These are phyloP conservation scores for Collybia sp. DNA, from an alignment of 768 basidiomycete genomes.

Conservation along the genomic window DNA sequence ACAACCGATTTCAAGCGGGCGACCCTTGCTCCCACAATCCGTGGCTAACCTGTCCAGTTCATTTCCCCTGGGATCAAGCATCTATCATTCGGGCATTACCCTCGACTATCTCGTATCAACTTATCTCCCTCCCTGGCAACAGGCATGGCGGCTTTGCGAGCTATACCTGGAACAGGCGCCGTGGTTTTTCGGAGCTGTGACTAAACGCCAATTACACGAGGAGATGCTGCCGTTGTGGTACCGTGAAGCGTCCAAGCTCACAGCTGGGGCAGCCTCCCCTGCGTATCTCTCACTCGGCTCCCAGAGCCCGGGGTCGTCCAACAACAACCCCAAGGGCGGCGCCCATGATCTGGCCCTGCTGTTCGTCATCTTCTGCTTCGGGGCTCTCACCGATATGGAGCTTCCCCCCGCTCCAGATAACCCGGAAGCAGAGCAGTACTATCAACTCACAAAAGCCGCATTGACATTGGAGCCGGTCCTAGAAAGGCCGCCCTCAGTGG, in stretches of 20 bases:
- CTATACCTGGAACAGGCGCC: slow-evolving; percentile 75
- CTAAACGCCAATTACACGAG: slow-evolving; percentile 55
- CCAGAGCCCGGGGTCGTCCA: slow-evolving; percentile 3
- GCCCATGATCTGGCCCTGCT: slow-evolving; percentile 62
- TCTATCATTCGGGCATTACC: slow-evolving; percentile 27
- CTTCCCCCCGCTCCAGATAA: slow-evolving; percentile 51
- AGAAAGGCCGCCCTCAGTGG: slow-evolving; percentile 66
- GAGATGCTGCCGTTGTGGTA: slow-evolving; percentile 68
- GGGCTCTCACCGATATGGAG: slow-evolving; percentile 50
- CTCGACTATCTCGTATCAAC: slow-evolving; percentile 39
- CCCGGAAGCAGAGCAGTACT: slow-evolving; percentile 47
- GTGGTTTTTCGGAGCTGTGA: slow-evolving; percentile 77
- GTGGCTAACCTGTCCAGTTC: slow-evolving; percentile 22
- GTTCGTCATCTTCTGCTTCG: slow-evolving; percentile 60
- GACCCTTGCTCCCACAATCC: slow-evolving; percentile 13
- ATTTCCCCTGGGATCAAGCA: slow-evolving; percentile 46
- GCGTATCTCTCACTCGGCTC: neutral
- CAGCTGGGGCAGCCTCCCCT: slow-evolving; percentile 3
- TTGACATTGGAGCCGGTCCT: slow-evolving; percentile 64
- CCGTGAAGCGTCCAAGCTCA: slow-evolving; percentile 35
- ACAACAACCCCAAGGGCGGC: slow-evolving; percentile 10
- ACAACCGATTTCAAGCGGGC: slow-evolving; percentile 3
- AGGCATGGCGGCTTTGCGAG: slow-evolving; percentile 54
- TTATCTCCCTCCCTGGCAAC: slow-evolving; percentile 56
- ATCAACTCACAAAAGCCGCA: slow-evolving; percentile 58